Evolutionary conservation across 1,284 basidiomycete species (phyloP).

Genomic region (Singerocomus inundabilis): DNA sequence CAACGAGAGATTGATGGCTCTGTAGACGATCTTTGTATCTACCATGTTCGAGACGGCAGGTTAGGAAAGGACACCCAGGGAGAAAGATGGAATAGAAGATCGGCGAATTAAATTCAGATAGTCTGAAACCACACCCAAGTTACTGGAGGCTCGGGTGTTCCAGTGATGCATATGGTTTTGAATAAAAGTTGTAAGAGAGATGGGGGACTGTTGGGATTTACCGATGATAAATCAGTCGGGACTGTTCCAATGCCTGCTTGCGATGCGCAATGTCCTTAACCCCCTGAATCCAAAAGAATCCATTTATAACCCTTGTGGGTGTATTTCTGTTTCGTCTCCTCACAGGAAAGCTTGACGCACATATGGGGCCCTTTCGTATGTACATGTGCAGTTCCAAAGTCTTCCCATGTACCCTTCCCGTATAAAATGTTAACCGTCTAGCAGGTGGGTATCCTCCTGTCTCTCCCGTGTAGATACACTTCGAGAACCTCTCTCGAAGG

Average conservation of each 20-base stretch:
- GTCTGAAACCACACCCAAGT: background rate
- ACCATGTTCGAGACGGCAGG: background rate
- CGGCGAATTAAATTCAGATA: background rate
- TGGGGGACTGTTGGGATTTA: no score
- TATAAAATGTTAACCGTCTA: slow-evolving; percentile 3
- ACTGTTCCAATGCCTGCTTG: no score
- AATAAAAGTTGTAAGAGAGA: background rate
- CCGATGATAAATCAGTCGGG: no score
- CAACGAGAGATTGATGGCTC: background rate
- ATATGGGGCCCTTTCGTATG: no score
- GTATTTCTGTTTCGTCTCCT: background rate
- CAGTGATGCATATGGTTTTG: background rate
- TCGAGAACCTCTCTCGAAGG: background rate
- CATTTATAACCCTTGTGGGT: background rate
- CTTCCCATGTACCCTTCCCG: slow-evolving; percentile 5
- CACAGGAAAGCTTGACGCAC: no score
- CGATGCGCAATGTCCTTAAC: no score
- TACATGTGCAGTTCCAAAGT: background rate
- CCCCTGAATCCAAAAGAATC: no score
- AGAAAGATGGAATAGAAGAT: background rate
- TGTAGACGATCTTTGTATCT: background rate
- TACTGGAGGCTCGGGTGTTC: no score
- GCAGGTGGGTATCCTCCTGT: background rate
- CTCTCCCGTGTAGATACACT: background rate
- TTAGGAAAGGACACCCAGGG: no score